Evolutionary conservation across 2,329 filamentous ascomycete species (phyloP), one percentile per base, ranked within the genome.

Genomic region (Neonectria faginata): DNA sequence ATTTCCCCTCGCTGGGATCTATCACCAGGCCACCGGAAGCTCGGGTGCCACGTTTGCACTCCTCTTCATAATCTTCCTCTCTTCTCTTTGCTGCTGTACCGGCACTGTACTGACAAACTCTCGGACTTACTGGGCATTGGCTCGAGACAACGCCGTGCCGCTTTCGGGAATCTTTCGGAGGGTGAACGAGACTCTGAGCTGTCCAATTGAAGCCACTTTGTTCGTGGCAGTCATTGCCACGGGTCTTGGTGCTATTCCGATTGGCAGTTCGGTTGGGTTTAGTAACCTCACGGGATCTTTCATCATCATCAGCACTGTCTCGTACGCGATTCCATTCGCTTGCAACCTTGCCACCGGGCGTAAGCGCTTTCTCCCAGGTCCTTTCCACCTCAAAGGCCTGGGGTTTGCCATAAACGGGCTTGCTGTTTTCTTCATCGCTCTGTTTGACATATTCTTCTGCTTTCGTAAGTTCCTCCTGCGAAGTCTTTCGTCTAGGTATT

Each of bases 401-500:
- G 72, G 72, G 0, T 57, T 44, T 22, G 5, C 53, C 3, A 44
- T 74, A 6, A 74, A 74, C 2, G 62, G 62, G 1, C 47, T 74
- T 3, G 65, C 70, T 0, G 33, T 74, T 1, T 16, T 68, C 1
- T 50, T 74, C 1, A 74, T 74, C 2, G 5, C 60, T 0, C 9
- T 74, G 0, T 74, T 74, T n/a, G 70, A 72, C 5, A 22, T 74
- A 0, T 74, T 74, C 54, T 74, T 74, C 16, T 74, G 72, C 25
- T 74, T 74, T 2, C 72, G 72, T 74, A 29, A 67, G 72, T 71
- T 25, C n/a, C 42, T 11, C 8, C 53, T 36, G 7, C 2, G 8
- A 7, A 22, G 20, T 14, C 12, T 3, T 36, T 36, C 14, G 2
- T 42, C 5, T 3, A 18, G 10, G 5, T 11, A 22, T 20, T 16